Conservation (phyloP, 2,329 filamentous ascomycete species). For the Reticulascus tulasneorum region DNA sequence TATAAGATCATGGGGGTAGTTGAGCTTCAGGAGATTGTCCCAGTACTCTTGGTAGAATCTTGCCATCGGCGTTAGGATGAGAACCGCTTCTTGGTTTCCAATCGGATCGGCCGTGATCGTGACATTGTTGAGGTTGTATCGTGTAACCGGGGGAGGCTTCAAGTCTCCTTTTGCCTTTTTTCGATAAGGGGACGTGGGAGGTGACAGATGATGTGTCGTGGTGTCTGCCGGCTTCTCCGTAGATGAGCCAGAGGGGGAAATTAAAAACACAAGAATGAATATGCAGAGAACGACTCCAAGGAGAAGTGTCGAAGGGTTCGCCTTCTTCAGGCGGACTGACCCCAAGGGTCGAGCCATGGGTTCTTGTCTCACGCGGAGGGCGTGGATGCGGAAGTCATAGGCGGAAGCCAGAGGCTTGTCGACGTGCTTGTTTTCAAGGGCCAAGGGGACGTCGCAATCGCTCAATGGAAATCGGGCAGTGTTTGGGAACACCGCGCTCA, state of each 20-base stretch:
- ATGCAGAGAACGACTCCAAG: conserved; percentile 70
- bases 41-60: conserved; percentile 94
- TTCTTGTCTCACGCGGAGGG: conserved; percentile 16
- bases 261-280: conserved; percentile 63
- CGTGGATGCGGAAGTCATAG: conserved; percentile 14
- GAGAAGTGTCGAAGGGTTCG: conserved; percentile 71
- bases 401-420: conserved; percentile 3
- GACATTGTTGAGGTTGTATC: conserved; percentile 93
- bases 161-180: conserved; percentile 49
- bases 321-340: conserved; percentile 70
- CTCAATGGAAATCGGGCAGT: conserved; percentile 3
- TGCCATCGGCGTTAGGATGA: conserved; percentile 89
- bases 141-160: conserved; percentile 77
- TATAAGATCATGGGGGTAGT: conserved; percentile 91
- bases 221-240: conserved; percentile 43
- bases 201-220: conserved; percentile 39
- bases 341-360: conserved; percentile 57
- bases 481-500: conserved; percentile 3
- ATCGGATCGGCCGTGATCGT: conserved; percentile 75
- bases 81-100: conserved; percentile 75
- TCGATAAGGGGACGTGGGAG: conserved; percentile 39
- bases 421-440: conserved; percentile 4
- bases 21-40: conserved; percentile 81
- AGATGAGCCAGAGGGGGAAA: conserved; percentile 47
- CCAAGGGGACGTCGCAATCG: neutral